Conservation (phyloP, 2,329 filamentous ascomycete species). For the Balansia obtecta region DNA sequence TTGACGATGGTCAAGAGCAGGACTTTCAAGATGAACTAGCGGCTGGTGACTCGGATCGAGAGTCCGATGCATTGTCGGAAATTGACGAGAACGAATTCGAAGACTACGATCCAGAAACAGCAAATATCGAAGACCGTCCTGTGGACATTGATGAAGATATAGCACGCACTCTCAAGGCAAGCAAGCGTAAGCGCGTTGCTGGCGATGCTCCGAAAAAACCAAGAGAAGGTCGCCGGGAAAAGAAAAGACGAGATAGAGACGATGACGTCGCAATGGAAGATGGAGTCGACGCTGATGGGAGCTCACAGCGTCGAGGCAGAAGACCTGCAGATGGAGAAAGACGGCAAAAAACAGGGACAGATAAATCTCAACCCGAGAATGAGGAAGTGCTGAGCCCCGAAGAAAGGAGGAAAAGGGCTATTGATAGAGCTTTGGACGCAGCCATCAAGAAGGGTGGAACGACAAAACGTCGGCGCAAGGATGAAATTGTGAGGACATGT, state of each 20-base stretch:
- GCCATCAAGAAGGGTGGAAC: conserved; percentile 65
- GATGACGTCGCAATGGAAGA: conserved; percentile 37
- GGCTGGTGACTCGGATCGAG: conserved; percentile 36
- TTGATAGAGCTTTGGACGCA: conserved; percentile 79
- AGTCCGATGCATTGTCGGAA: conserved; percentile 51
- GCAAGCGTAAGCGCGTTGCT: conserved; percentile 52
- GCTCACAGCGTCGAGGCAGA: conserved; percentile 34
- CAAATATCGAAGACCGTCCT: conserved; percentile 49
- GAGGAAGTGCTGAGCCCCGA: conserved; percentile 74
- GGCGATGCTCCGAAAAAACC: conserved; percentile 59
- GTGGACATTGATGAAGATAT: conserved; percentile 57
- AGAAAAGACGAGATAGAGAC: conserved; percentile 42
- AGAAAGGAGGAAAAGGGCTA: conserved; percentile 69
- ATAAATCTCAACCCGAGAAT: conserved; percentile 48
- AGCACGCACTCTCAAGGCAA: conserved; percentile 49
- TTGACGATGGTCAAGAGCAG: conserved; percentile 29
- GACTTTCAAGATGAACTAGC: conserved; percentile 28
- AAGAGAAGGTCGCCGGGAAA: conserved; percentile 58
- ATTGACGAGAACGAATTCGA: conserved; percentile 59
- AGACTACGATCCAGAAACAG: conserved; percentile 53
- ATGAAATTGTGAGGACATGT: conserved; percentile 60
- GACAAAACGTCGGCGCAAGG: conserved; percentile 64
- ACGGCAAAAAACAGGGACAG: conserved; percentile 27
- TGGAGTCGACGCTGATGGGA: conserved; percentile 31
- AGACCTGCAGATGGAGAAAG: conserved; percentile 34